Evolutionary conservation across 2,329 filamentous ascomycete genomes (phyloP).

Genomic region (Colletotrichum sp.): DNA sequence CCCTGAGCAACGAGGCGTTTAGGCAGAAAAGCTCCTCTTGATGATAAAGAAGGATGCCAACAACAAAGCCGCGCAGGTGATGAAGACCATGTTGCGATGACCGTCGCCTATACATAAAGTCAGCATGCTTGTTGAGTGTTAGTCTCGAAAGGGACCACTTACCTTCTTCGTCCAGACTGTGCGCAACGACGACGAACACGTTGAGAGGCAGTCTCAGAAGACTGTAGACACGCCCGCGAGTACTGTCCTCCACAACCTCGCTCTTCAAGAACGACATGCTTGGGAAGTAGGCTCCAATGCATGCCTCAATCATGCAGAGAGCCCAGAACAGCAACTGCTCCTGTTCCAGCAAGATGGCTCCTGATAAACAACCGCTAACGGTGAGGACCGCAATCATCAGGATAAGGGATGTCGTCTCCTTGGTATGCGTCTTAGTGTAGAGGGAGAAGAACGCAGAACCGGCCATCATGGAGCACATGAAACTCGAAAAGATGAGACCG

Average conservation of each 20-base stretch:
- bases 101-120: conserved; percentile 26
- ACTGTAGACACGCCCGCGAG: conserved; percentile 60
- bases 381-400: conserved; percentile 38
- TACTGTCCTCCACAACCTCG: conserved; percentile 55
- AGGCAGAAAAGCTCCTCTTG: conserved; percentile 18
- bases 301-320: conserved; percentile 62
- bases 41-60: conserved; percentile 24
- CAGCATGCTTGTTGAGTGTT: not conserved
- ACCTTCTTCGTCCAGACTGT: conserved; percentile 51
- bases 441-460: conserved; percentile 55
- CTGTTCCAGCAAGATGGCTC: conserved; percentile 45
- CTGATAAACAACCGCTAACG: conserved; percentile 40
- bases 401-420: conserved; percentile 33
- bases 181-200: conserved; percentile 53
- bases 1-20: not conserved
- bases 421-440: conserved; percentile 30
- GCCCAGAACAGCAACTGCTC: conserved; percentile 56
- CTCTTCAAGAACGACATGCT: conserved; percentile 61
- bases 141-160: not conserved
- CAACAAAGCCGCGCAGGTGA: conserved; percentile 22
- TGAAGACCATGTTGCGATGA: conserved; percentile 33
- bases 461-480: conserved; percentile 63
- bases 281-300: conserved; percentile 64
- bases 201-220: conserved; percentile 63
- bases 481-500: conserved; percentile 59